Base-by-base conservation (phyloP, 106 monocot genomes). In the Platanthera guangdongensis region DNA sequence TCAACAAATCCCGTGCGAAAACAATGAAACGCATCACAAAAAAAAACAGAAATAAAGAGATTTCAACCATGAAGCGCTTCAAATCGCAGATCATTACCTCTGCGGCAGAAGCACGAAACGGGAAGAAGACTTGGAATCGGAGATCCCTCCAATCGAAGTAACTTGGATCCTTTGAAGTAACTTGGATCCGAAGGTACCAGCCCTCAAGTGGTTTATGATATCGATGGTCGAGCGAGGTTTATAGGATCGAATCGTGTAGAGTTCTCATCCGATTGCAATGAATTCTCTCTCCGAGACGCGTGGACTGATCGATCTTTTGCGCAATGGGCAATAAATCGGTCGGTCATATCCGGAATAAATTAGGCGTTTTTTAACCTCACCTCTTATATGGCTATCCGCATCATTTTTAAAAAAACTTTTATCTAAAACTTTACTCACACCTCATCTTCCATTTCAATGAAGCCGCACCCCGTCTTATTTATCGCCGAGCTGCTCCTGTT, bases 61-160 rank as follows among this genome's bases (percentile, higher is more conserved):
- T 65, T 11, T 2, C 11, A 7, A 4, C 25, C 65, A 2, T 39
- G 39, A 65, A 65, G 32, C 28, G 11, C 39, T 39, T 39, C 65
- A 65, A 65, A 65, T 65, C 25, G 9, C 18, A 65, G 65, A 65
- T 65, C 30, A 12, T 65, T 65, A 65, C 65, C 65, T 32, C 65
- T 65, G 32, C 65, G 28, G 32, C 65, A 65, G 25, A 65, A 65
- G 4, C 32, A 30, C 12, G 28, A 65, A 19, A 21, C 12, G 2
- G 9, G 32, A 32, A 32, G 25, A 65, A 30, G 21, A 16, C 5
- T 1, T 6, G 21, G 59, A 19, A 60, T 60, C 59, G 8, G 65
- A 65, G 32, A 30, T 65, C 32, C 65, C 65, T 32, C 65, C 32
- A 65, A 65, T 25, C 9, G 11, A 25, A 65, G 65, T 32, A 25